A percentile compares a stretch with the other conserved stretches of the same genome.
Conservation (phyloP, 805 yeast genomes). For the Schizosaccharomyces pombe region DNA sequence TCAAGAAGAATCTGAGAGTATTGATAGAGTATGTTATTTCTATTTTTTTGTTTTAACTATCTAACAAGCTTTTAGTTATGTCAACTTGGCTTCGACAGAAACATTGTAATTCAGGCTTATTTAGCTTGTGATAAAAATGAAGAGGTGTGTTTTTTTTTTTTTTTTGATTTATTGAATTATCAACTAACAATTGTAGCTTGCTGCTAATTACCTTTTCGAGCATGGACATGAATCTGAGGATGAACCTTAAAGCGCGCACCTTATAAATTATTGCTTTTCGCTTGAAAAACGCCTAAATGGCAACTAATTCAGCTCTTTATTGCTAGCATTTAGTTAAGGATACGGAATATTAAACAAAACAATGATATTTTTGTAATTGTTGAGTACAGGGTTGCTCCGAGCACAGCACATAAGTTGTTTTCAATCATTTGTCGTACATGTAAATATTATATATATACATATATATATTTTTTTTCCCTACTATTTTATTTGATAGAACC, state of each 20-base stretch:
- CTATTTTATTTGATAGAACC: too few relatives aligned
- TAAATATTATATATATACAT: too few relatives aligned
- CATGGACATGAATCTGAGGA: conserved; percentile 10
- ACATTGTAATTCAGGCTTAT: conserved; percentile 73
- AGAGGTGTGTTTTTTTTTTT: conserved; percentile 25
- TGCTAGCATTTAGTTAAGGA: too few relatives aligned
- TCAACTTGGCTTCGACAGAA: conserved; percentile 79
- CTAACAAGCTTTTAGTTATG: conserved; percentile 22
- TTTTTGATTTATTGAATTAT: neutral
- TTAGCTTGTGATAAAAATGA: conserved; percentile 96
- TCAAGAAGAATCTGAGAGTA: conserved; percentile 72
- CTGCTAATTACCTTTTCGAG: conserved; percentile 71
- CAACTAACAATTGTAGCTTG: conserved; percentile 13
- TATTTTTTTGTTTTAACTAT: neutral
- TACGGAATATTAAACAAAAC: too few relatives aligned
- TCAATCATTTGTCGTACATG: too few relatives aligned
- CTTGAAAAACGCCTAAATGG: too few relatives aligned
- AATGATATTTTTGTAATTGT: too few relatives aligned
- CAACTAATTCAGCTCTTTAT: too few relatives aligned
- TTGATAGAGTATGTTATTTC: conserved; percentile 26
- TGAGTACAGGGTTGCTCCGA: too few relatives aligned
- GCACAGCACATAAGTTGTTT: too few relatives aligned
- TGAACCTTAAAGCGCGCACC: neutral
- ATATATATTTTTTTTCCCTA: too few relatives aligned
- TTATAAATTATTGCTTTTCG: too few relatives aligned